These are phyloP conservation scores for Triangularia verruculosa DNA, from an alignment of 2,329 filamentous ascomycete genomes.

Conservation along the genomic window DNA sequence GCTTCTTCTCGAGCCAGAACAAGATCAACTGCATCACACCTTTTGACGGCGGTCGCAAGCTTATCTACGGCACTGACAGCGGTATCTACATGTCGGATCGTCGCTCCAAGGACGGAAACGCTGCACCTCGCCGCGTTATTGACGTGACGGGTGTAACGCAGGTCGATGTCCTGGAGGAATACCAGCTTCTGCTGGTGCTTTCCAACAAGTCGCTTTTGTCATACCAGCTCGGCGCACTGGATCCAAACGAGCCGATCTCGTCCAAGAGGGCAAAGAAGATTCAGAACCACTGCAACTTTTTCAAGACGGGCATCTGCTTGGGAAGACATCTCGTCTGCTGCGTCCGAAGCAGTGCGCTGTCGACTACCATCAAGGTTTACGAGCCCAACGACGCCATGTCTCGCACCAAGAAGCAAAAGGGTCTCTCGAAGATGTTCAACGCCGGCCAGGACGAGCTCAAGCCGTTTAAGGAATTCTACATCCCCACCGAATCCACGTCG, in stretches of 20 bases:
- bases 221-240: conserved; percentile 82
- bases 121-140: conserved; percentile 74
- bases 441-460: conserved; percentile 90
- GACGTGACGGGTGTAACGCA: conserved; percentile 88
- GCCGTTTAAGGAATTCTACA: conserved; percentile 98
- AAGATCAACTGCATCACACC: conserved; percentile 93
- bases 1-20: conserved; percentile 64
- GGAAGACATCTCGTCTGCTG: conserved; percentile 93
- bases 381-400: conserved; percentile 94
- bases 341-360: conserved; percentile 89
- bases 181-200: conserved; percentile 84
- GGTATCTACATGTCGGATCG: conserved; percentile 92
- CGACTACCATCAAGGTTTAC: conserved; percentile 98
- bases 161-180: conserved; percentile 93
- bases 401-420: conserved; percentile 92
- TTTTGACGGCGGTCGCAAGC: conserved; percentile 89
- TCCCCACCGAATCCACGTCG: conserved; percentile 95
- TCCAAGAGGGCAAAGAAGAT: conserved; percentile 93
- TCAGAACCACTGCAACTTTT: conserved; percentile 95
- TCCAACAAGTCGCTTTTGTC: conserved; percentile 91
- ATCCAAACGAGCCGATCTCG: conserved; percentile 75
- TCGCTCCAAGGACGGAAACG: conserved; percentile 73
- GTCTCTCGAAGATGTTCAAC: conserved; percentile 93
- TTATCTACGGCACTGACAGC: conserved; percentile 91
- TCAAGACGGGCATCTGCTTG: conserved; percentile 93